These are phyloP conservation scores for Candida ulmi DNA, from an alignment of 805 yeast species.

Conservation along the genomic window DNA sequence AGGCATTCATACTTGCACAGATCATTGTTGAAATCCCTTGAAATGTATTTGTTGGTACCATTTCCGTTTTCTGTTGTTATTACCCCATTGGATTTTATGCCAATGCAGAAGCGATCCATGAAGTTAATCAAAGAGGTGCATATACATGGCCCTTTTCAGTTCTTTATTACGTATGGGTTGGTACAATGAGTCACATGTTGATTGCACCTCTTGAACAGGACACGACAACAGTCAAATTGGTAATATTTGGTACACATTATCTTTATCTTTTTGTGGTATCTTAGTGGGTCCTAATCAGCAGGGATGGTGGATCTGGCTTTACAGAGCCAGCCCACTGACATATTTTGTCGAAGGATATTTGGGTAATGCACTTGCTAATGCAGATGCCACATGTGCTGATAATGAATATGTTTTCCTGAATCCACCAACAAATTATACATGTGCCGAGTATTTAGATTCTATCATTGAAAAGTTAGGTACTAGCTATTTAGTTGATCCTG, in stretches of 20 bases:
- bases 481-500: slow-evolving; percentile 8
- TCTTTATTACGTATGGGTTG: slow-evolving; percentile 47
- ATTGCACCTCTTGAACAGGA: slow-evolving; percentile 54
- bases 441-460: slow-evolving; percentile 44
- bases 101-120: slow-evolving; percentile 50
- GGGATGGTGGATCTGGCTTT: slow-evolving; percentile 76
- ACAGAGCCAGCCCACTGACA: slow-evolving; percentile 63
- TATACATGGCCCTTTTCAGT: slow-evolving; percentile 28
- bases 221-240: slow-evolving; percentile 57
- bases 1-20: slow-evolving; percentile 43
- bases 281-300: slow-evolving; percentile 51
- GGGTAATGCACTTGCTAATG: slow-evolving; percentile 48
- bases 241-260: slow-evolving; percentile 50
- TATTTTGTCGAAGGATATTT: slow-evolving; percentile 53
- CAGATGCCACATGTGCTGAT: slow-evolving; percentile 38
- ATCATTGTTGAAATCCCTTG: slow-evolving; percentile 42
- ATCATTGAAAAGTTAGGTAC: slow-evolving; percentile 26
- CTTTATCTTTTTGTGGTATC: slow-evolving; percentile 73
- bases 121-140: slow-evolving; percentile 16
- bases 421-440: slow-evolving; percentile 51
- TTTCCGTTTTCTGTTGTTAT: slow-evolving; percentile 39
- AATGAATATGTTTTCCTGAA: slow-evolving; percentile 41
- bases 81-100: slow-evolving; percentile 51
- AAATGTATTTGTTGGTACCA: slow-evolving; percentile 38
- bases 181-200: slow-evolving; percentile 51